Evolutionary conservation across 352 stramenopile genomes (phyloP).

Genomic region (Phytophthora parvispora): DNA sequence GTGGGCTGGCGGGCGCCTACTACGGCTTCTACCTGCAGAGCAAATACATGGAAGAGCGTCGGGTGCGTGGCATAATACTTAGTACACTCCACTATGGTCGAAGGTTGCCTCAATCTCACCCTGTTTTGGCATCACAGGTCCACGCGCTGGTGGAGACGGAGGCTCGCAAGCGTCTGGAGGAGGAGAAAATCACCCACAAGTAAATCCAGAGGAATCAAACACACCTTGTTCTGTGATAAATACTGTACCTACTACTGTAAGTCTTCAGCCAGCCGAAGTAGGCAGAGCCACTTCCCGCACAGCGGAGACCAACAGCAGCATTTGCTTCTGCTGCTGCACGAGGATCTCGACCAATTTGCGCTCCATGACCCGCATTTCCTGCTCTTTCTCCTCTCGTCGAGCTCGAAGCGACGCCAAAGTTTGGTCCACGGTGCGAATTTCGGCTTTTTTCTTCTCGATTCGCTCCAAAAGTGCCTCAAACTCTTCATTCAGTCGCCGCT

Average conservation of each 20-base stretch:
- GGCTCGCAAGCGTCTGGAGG: conserved; percentile 68
- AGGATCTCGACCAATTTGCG: conserved; percentile 87
- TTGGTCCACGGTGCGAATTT: conserved; percentile 71
- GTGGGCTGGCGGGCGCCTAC: conserved; percentile 80
- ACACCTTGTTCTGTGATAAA: conserved; percentile 28
- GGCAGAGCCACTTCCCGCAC: conserved; percentile 46
- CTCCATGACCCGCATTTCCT: conserved; percentile 81
- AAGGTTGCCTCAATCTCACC: conserved; percentile 5
- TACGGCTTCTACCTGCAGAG: conserved; percentile 87
- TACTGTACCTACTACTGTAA: conserved; percentile 5
- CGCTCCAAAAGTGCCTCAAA: conserved; percentile 80
- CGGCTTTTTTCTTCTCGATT: conserved; percentile 74
- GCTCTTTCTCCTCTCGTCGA: conserved; percentile 76
- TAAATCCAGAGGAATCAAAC: conserved; percentile 6
- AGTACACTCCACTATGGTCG: too few species aligned
- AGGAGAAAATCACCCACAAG: conserved; percentile 35
- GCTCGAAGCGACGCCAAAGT: conserved; percentile 64
- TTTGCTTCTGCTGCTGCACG: conserved; percentile 87
- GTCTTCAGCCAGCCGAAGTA: conserved; percentile 9
- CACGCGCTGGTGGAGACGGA: conserved; percentile 66
- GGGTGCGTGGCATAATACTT: conserved; percentile 39
- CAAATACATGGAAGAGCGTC: conserved; percentile 87
- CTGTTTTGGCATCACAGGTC: conserved; percentile 46
- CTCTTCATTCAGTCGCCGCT: conserved; percentile 86
- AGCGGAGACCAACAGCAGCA: conserved; percentile 63